Conservation (phyloP, 2,329 filamentous ascomycete species). For the Zymoseptoria ardabiliae region DNA sequence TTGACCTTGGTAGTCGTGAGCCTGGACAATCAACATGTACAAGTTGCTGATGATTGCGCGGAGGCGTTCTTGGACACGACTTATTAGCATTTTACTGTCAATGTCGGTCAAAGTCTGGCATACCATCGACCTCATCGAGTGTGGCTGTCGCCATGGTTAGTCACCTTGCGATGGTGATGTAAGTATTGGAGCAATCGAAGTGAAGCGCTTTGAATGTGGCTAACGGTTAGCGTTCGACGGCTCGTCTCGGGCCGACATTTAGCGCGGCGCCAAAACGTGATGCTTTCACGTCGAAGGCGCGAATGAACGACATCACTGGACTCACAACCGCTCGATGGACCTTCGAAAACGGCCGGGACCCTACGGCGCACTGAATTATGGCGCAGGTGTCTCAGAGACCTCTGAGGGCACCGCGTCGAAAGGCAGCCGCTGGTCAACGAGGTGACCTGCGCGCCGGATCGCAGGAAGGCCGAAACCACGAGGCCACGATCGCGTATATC, state of each 20-base stretch:
- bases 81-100: constrained; percentile 7
- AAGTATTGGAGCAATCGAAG: neutral
- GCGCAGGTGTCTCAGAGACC: neutral
- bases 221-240: neutral
- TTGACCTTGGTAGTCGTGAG: constrained; percentile 52
- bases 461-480: constrained; percentile 47
- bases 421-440: neutral
- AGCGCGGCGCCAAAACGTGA: neutral
- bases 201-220: neutral
- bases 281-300: neutral
- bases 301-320: neutral
- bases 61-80: constrained; percentile 39
- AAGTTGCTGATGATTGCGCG: constrained; percentile 56
- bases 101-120: neutral
- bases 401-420: neutral
- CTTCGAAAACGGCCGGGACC: neutral
- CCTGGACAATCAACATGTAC: constrained; percentile 52
- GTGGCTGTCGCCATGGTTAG: constrained; percentile 23
- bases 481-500: constrained; percentile 68
- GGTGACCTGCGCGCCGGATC: neutral
- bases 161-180: neutral
- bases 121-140: constrained; percentile 28
- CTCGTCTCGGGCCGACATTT: neutral
- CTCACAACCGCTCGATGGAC: neutral
- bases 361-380: neutral